phyloP scores from a whole-genome alignment of 805 yeast genomes.

The Wilhelminamyces savonicus region DNA sequence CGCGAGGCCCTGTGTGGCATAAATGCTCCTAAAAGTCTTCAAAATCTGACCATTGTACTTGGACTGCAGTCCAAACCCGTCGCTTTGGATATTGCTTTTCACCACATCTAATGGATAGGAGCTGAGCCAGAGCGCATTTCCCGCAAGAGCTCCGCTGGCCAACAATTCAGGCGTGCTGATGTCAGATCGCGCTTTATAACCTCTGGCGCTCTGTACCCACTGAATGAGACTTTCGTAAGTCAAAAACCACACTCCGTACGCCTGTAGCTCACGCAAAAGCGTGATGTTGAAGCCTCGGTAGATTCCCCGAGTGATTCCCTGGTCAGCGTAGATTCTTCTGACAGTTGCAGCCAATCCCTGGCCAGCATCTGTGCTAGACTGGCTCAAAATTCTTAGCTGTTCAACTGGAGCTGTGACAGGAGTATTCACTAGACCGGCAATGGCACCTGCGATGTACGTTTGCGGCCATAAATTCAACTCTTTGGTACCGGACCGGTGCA shows the following conservation, averaged over 20 bases:
- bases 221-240: conserved; percentile 54
- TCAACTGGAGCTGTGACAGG: conserved; percentile 62
- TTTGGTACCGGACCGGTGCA: conserved; percentile 17
- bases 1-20: conserved; percentile 34
- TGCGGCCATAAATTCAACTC: conserved; percentile 48
- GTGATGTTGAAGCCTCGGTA: conserved; percentile 54
- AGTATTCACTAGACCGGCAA: conserved; percentile 61
- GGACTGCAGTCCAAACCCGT: conserved; percentile 38
- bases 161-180: conserved; percentile 52
- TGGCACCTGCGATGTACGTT: conserved; percentile 56
- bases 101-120: conserved; percentile 48
- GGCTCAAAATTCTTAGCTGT: conserved; percentile 57
- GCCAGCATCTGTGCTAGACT: conserved; percentile 33
- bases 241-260: conserved; percentile 71
- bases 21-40: conserved; percentile 34
- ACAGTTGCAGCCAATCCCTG: conserved; percentile 32
- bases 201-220: conserved; percentile 23
- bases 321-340: conserved; percentile 28
- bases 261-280: conserved; percentile 55
- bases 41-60: conserved; percentile 36
- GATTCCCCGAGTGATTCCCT: conserved; percentile 45
- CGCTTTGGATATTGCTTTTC: conserved; percentile 49
- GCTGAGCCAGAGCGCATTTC: conserved; percentile 59
- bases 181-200: conserved; percentile 37
- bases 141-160: conserved; percentile 57